These are phyloP conservation scores for Wickerhamomyces rabaulensis DNA, from an alignment of 805 yeast genomes.

Conservation along the genomic window DNA sequence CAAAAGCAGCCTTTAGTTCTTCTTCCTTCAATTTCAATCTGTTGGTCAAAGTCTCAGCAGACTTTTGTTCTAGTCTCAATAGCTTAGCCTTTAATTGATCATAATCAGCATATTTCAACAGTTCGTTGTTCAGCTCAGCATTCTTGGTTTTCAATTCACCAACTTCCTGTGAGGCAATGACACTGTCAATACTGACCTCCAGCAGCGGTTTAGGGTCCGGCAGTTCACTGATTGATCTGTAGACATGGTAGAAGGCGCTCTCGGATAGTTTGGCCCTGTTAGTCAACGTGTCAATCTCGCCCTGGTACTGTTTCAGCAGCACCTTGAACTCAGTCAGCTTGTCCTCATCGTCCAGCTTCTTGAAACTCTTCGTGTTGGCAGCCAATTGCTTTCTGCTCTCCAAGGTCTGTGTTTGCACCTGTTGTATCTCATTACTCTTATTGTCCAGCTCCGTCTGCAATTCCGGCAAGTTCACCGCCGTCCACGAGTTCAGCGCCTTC, in stretches of 20 bases:
- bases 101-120: conserved; percentile 69
- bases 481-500: conserved; percentile 68
- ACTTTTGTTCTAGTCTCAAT: conserved; percentile 52
- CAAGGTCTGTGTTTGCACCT: conserved; percentile 62
- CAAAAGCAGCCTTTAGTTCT: conserved; percentile 60
- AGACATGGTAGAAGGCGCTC: conserved; percentile 64
- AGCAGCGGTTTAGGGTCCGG: conserved; percentile 89
- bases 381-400: conserved; percentile 74
- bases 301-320: conserved; percentile 74
- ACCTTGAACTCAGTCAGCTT: conserved; percentile 62
- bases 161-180: conserved; percentile 48
- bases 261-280: conserved; percentile 74
- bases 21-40: conserved; percentile 67
- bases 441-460: conserved; percentile 72
- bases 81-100: conserved; percentile 65
- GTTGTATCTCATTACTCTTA: conserved; percentile 68
- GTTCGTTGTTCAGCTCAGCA: conserved; percentile 45
- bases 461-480: conserved; percentile 61
- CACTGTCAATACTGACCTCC: conserved; percentile 62
- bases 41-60: conserved; percentile 48
- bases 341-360: conserved; percentile 60
- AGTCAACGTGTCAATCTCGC: conserved; percentile 80
- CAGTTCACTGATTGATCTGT: conserved; percentile 76
- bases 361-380: conserved; percentile 78
- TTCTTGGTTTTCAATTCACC: conserved; percentile 48